These are phyloP conservation scores for Camellia oleifera DNA, from an alignment of 179 eudicot species.

Conservation along the genomic window DNA sequence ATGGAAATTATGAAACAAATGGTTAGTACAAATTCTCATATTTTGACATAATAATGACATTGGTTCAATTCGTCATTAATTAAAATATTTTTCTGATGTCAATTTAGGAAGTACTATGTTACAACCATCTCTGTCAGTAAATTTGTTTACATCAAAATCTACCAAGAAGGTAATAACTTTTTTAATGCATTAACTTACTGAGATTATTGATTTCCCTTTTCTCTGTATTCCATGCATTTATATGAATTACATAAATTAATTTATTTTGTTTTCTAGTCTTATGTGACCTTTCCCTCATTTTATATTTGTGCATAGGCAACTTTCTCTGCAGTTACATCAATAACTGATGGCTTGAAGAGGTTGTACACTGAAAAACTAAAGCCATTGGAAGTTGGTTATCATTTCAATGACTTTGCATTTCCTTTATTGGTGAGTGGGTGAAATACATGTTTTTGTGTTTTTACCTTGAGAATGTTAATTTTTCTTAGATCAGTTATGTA, in stretches of 20 bases:
- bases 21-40: conserved; percentile 37
- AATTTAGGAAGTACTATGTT: conserved; percentile 44
- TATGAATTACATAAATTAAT: background rate
- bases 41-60: background rate
- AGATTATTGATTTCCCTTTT: background rate
- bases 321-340: conserved; percentile 51
- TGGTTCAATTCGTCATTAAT: background rate
- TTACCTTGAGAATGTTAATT: background rate
- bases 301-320: conserved; percentile 25
- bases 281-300: conserved; percentile 2
- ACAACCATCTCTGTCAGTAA: conserved; percentile 34
- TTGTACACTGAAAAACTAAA: conserved; percentile 72
- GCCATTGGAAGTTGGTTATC: conserved; percentile 74
- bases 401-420: conserved; percentile 71
- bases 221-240: background rate
- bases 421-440: conserved; percentile 70
- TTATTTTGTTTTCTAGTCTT: background rate
- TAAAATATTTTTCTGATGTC: conserved; percentile 11
- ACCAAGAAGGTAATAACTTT: conserved; percentile 44
- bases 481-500: background rate
- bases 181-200: too few species aligned
- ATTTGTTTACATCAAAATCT: conserved; percentile 52
- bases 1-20: conserved; percentile 45
- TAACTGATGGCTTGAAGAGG: conserved; percentile 77
- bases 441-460: background rate